Conservation (phyloP, 163 green algal genomes). For the Chlorella variabilis region DNA sequence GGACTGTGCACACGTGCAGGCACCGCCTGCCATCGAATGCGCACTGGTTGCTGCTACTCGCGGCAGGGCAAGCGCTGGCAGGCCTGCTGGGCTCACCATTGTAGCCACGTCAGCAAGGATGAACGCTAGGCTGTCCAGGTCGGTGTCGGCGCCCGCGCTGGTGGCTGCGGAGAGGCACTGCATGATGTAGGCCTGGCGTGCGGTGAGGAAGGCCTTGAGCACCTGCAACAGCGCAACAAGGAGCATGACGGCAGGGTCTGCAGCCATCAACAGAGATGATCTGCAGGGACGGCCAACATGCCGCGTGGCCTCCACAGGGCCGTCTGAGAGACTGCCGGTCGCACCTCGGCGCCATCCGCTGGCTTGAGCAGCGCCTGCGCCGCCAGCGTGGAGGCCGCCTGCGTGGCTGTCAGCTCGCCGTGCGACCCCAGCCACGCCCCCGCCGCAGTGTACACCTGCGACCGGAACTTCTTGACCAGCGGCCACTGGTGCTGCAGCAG, state of each 20-base stretch:
- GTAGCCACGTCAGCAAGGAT: slow-evolving; percentile 29
- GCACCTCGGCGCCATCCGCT: slow-evolving; percentile 50
- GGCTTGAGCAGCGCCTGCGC: slow-evolving; percentile 63
- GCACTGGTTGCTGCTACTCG: background rate
- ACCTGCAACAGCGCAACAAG: slow-evolving; percentile 32
- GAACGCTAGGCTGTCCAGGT: slow-evolving; percentile 29
- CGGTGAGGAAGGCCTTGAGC: slow-evolving; percentile 70
- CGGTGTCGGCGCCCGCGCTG: background rate
- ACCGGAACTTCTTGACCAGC: slow-evolving; percentile 82
- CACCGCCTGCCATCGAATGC: no score
- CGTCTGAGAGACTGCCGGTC: no score
- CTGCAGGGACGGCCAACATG: background rate
- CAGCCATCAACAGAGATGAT: no score
- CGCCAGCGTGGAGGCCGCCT: slow-evolving; percentile 48
- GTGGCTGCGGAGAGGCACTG: slow-evolving; percentile 27
- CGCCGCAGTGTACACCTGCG: slow-evolving; percentile 68
- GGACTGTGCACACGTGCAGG: no score
- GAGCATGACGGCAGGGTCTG: background rate
- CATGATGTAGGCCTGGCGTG: slow-evolving; percentile 54
- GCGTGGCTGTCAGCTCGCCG: slow-evolving; percentile 1
- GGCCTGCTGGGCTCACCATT: slow-evolving; percentile 4
- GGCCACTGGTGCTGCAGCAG: slow-evolving; percentile 92
- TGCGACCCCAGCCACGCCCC: slow-evolving; percentile 48
- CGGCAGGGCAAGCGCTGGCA: no score
- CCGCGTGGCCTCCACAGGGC: no score